phyloP scores from a whole-genome alignment of 345 rosid species.

The Rhodamnia rubescens region DNA sequence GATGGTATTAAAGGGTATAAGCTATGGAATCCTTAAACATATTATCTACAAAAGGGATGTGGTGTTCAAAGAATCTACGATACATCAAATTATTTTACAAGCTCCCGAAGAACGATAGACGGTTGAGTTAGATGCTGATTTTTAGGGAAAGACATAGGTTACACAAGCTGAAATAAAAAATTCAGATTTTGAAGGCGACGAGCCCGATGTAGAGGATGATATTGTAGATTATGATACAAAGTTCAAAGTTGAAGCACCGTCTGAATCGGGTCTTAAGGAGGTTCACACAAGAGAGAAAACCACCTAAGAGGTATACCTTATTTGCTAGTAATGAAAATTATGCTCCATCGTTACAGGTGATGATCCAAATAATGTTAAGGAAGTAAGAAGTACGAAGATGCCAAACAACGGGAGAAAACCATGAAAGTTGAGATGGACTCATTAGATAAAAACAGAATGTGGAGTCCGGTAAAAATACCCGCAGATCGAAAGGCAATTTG shows the following conservation, averaged over 20 bases:
- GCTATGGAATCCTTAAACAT: too few relatives aligned
- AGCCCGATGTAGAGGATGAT: too few relatives aligned
- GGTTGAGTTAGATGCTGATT: too few relatives aligned
- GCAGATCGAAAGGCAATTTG: neutral
- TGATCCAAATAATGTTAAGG: neutral
- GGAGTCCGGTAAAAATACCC: neutral
- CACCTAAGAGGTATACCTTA: neutral
- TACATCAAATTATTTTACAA: too few relatives aligned
- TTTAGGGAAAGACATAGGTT: too few relatives aligned
- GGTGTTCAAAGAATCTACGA: too few relatives aligned
- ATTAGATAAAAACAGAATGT: neutral
- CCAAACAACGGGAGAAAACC: neutral
- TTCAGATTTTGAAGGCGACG: too few relatives aligned
- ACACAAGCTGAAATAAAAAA: too few relatives aligned
- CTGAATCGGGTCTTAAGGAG: rapidly evolving
- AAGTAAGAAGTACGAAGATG: neutral
- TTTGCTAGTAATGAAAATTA: neutral
- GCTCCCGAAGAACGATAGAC: too few relatives aligned
- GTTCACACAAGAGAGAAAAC: neutral
- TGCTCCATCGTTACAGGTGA: neutral
- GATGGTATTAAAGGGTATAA: too few relatives aligned
- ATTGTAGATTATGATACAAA: neutral
- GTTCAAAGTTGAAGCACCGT: neutral
- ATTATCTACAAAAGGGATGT: too few relatives aligned
- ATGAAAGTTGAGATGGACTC: neutral